phyloP scores from a whole-genome alignment of 441 rosid genomes.

The Lepidium campestre region DNA sequence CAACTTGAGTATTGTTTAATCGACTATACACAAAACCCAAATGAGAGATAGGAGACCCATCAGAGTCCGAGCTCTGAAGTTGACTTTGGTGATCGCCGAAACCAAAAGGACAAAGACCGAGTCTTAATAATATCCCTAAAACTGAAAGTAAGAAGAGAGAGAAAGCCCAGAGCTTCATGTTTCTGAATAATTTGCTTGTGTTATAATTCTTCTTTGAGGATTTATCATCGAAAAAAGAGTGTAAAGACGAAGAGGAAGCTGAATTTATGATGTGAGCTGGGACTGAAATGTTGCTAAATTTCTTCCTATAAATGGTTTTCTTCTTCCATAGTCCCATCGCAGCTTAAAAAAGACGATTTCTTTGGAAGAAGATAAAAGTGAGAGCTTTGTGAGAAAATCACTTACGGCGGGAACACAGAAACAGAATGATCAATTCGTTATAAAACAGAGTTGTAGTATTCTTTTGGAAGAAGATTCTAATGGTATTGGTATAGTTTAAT shows the following conservation, averaged over 20 bases:
- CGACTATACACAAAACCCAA: constrained; percentile 18
- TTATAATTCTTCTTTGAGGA: constrained; percentile 26
- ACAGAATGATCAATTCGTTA: background rate
- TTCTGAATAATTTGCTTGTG: constrained; percentile 24
- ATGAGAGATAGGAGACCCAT: constrained; percentile 13
- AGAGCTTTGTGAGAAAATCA: background rate
- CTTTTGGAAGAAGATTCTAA: constrained; percentile 14
- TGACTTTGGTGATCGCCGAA: constrained; percentile 32
- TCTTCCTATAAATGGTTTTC: constrained; percentile 33
- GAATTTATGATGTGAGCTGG: constrained; percentile 65
- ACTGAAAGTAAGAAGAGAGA: constrained; percentile 53
- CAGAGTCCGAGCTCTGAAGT: constrained; percentile 16
- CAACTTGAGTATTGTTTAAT: constrained; percentile 11
- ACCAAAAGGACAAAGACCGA: constrained; percentile 38
- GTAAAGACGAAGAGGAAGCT: constrained; percentile 55
- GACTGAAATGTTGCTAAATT: constrained; percentile 53
- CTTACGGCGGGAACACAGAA: constrained; percentile 37
- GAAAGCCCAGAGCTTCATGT: constrained; percentile 47
- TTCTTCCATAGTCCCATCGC: constrained; percentile 56
- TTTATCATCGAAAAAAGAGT: constrained; percentile 39
- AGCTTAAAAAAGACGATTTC: background rate
- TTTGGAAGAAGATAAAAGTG: background rate
- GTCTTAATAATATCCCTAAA: constrained; percentile 38
- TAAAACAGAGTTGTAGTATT: constrained; percentile 1
- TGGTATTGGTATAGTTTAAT: constrained; percentile 15